Evolutionary conservation across 441 rosid genomes (phyloP).

Genomic region (Gossypium schwendimanii): DNA sequence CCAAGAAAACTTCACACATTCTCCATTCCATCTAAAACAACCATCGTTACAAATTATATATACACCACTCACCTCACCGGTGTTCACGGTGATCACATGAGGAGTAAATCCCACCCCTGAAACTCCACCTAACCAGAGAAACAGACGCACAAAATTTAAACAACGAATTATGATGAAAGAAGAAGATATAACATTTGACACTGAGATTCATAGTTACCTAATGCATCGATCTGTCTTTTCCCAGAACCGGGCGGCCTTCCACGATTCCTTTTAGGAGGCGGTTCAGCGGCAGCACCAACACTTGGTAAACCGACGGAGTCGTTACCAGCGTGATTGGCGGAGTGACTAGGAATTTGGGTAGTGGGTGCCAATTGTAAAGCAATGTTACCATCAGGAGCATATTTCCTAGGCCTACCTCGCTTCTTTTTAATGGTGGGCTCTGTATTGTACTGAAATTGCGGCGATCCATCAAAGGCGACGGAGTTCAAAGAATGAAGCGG

Average conservation of each 20-base stretch:
- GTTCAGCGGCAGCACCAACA: slow-evolving; percentile 37
- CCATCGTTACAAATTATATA: not conserved
- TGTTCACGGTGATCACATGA: slow-evolving; percentile 74
- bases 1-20: no score
- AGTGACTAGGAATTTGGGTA: slow-evolving; percentile 44
- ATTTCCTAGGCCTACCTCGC: slow-evolving; percentile 84
- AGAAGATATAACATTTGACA: not conserved
- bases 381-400: slow-evolving; percentile 77
- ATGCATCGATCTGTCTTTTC: slow-evolving; percentile 82
- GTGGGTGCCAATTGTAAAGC: slow-evolving; percentile 70
- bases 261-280: slow-evolving; percentile 50
- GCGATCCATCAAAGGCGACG: slow-evolving; percentile 58
- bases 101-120: slow-evolving; percentile 94
- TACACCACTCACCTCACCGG: slow-evolving; percentile 55
- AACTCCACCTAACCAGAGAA: slow-evolving; percentile 46
- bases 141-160: not conserved
- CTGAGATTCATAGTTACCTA: slow-evolving; percentile 37
- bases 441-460: slow-evolving; percentile 48
- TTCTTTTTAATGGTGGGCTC: slow-evolving; percentile 71
- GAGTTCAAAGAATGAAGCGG: slow-evolving; percentile 32
- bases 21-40: not conserved
- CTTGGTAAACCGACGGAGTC: slow-evolving; percentile 34
- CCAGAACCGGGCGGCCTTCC: slow-evolving; percentile 94
- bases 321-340: slow-evolving; percentile 27
- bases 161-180: not conserved